phyloP scores from a whole-genome alignment of 441 rosid genomes.

The Euphorbia neoarborescens region DNA sequence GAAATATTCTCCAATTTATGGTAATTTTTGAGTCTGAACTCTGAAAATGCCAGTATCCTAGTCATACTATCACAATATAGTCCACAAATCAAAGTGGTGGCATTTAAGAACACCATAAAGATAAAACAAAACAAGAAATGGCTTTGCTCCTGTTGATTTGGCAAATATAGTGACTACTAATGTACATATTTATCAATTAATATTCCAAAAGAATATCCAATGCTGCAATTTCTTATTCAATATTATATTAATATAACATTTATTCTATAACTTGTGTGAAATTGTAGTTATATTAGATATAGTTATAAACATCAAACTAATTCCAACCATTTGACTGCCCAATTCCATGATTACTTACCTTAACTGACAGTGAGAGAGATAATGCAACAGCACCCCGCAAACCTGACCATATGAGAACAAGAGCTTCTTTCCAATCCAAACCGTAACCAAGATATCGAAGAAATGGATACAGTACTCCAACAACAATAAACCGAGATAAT shows the following conservation, averaged over 20 bases:
- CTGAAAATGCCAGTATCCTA: not conserved
- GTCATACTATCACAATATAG: not conserved
- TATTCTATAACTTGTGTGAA: not conserved
- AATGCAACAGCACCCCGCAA: conserved; percentile 90
- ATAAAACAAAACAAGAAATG: not conserved
- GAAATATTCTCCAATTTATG: not conserved
- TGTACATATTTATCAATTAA: not conserved
- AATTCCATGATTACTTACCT: conserved; percentile 44
- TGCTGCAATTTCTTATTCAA: not conserved
- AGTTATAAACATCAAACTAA: too few species aligned
- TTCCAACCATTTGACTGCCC: not conserved
- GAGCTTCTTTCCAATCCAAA: conserved; percentile 86
- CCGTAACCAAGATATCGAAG: conserved; percentile 73
- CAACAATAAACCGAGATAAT: conserved; percentile 58
- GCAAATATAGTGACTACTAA: not conserved
- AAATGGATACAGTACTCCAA: conserved; percentile 54
- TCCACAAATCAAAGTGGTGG: not conserved
- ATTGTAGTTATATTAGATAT: not conserved
- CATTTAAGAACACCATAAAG: not conserved
- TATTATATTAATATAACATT: not conserved
- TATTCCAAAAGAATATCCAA: not conserved
- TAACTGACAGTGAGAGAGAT: conserved; percentile 79
- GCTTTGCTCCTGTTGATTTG: not conserved
- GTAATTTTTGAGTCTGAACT: not conserved
- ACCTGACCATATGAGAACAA: conserved; percentile 81